Percentiles rank a stretch among this genome's conserved stretches.
Evolutionary conservation across 2,329 filamentous ascomycete genomes (phyloP).

Genomic region (Aspergillus chevalieri): DNA sequence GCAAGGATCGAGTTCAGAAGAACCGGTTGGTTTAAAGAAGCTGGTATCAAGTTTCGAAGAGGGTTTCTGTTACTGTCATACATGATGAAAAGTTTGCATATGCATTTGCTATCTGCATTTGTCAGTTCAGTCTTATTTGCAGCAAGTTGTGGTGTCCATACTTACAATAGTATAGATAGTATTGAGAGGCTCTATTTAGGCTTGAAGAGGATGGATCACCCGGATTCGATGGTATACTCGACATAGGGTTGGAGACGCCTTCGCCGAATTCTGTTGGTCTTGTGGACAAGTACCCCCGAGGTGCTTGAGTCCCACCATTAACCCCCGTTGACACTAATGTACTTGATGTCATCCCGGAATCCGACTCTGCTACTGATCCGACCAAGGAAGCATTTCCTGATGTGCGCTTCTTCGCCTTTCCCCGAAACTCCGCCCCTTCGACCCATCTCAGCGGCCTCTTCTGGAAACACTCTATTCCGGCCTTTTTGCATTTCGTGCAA

Average conservation of each 20-base stretch:
- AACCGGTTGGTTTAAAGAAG: conserved; percentile 21
- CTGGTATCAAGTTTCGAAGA: conserved; percentile 25
- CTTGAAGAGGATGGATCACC: conserved; percentile 8
- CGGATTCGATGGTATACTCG: conserved; percentile 8
- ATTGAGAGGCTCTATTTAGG: conserved; percentile 17
- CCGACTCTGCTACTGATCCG: neutral
- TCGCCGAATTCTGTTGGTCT: neutral
- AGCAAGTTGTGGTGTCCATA: neutral
- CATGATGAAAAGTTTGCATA: conserved; percentile 30
- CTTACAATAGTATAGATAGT: conserved; percentile 31
- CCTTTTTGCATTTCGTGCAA: conserved; percentile 28
- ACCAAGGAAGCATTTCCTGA: neutral
- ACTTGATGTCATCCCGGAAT: neutral
- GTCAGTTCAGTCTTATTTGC: neutral
- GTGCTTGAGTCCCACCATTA: too few relatives aligned
- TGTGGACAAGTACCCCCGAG: too few relatives aligned
- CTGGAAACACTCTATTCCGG: conserved; percentile 27
- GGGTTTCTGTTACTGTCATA: conserved; percentile 32
- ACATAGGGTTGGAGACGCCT: neutral
- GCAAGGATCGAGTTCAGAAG: conserved; percentile 28
- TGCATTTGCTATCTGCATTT: conserved; percentile 23
- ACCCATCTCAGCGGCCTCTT: conserved; percentile 31
- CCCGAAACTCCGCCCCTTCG: conserved; percentile 29
- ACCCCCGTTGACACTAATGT: conserved; percentile 1
- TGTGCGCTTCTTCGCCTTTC: conserved; percentile 22